Conservation (phyloP, 164 flowering plant genomes). For the Umbilicus rupestris region DNA sequence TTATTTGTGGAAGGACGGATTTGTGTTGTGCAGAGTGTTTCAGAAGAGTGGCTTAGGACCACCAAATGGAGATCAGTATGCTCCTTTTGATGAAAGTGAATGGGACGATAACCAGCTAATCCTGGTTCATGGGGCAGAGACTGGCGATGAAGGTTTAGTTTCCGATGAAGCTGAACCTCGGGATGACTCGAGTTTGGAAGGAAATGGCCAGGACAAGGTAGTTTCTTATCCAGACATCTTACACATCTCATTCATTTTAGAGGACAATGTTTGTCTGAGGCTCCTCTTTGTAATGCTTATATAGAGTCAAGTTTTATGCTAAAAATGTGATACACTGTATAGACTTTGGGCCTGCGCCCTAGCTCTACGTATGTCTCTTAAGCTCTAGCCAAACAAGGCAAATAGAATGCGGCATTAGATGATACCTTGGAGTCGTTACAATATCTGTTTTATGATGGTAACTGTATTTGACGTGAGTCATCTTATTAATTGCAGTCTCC, state of each 20-base stretch:
- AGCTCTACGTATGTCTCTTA: too few species aligned
- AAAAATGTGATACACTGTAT: too few species aligned
- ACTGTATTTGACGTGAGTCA: too few species aligned
- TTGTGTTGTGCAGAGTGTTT: slow-evolving; percentile 53
- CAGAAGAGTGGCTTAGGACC: slow-evolving; percentile 55
- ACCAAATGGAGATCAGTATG: slow-evolving; percentile 48
- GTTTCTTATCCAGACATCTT: neutral
- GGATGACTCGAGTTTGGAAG: slow-evolving; percentile 18
- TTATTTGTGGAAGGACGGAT: slow-evolving; percentile 35
- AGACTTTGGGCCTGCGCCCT: too few species aligned
- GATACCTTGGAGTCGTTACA: too few species aligned
- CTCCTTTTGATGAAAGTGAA: slow-evolving; percentile 52
- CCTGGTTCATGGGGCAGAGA: slow-evolving; percentile 30
- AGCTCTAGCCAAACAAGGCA: too few species aligned
- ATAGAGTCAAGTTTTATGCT: too few species aligned
- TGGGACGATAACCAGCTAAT: slow-evolving; percentile 37
- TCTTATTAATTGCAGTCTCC: too few species aligned
- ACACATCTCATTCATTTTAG: neutral
- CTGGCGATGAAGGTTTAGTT: slow-evolving; percentile 18
- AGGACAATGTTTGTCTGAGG: too few species aligned
- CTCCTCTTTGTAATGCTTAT: too few species aligned
- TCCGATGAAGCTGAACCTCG: slow-evolving; percentile 18
- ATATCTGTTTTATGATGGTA: too few species aligned
- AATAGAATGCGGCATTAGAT: too few species aligned
- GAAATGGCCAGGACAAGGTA: slow-evolving; percentile 12